Evolutionary conservation across 768 basidiomycete genomes (phyloP), one percentile per base, ranked within the genome.

Genomic region (Mrakia frigida): DNA sequence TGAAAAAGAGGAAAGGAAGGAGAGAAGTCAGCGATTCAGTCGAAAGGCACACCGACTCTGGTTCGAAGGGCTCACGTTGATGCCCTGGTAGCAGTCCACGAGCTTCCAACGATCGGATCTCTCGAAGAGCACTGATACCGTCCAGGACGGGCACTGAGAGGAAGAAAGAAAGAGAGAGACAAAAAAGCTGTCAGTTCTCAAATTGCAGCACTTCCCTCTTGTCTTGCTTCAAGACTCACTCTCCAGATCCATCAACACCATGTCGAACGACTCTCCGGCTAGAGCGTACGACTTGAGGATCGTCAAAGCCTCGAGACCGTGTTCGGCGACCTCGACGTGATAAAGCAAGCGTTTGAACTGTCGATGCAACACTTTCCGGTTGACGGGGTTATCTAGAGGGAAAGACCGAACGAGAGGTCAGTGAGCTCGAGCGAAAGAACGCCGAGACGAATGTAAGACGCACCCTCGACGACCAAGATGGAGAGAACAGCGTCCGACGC

Each of bases 71-170:
- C 70, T 25, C 23, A 72, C 65, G 53, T 72, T 72, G 70, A 56
- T 59, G 70, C 6, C 70, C 70, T 16, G 28, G 21, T 5, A 72
- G 33, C 14, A 50, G 52, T 31, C 70, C 70, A 21, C 52, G 46
- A 10, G 25, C 28, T 56, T 72, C 70, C 13, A 72, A 28, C 7
- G 53, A 50, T 9, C 70, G 6, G 18, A 72, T 72, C 53, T 72
- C 46, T 6, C 53, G 65, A 39, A 68, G 65, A 25, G 65, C 65
- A 39, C 35, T 39, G 21, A 68, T 25, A 6, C 65, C 65, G 16
- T 68, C 65, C 21, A 68, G 35, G 23, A 68, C 65, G 23, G 65
- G 65, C 65, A 68, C 63, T 65, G 60, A n/a, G n/a, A n/a, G n/a
- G n/a, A n/a, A n/a, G n/a, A n/a, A n/a, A 18, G n/a, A 2, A 46